These are phyloP conservation scores for Adansonia grandidieri DNA, from an alignment of 441 rosid species.

Conservation along the genomic window DNA sequence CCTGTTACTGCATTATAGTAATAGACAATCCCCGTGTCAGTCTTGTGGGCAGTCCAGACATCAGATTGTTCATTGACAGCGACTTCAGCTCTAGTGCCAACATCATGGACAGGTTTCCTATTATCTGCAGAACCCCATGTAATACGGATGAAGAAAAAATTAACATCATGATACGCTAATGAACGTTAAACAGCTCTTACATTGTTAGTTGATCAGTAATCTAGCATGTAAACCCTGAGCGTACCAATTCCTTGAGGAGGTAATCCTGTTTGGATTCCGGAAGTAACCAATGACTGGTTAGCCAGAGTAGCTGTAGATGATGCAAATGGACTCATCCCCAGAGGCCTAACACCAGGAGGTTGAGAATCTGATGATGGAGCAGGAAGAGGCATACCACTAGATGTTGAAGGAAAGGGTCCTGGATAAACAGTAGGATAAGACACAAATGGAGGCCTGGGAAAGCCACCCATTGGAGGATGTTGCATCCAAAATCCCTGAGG, in stretches of 20 bases:
- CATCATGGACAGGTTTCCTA: slow-evolving; percentile 50
- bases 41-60: slow-evolving; percentile 96
- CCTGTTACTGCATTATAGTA: slow-evolving; percentile 91
- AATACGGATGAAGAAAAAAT: slow-evolving; percentile 44
- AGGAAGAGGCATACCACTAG: slow-evolving; percentile 50
- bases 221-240: slow-evolving; percentile 73
- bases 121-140: slow-evolving; percentile 56
- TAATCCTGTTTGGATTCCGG: slow-evolving; percentile 51
- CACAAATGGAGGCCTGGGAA: slow-evolving; percentile 62
- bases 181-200: slow-evolving; percentile 64
- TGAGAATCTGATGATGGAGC: slow-evolving; percentile 60
- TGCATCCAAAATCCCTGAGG: slow-evolving; percentile 83
- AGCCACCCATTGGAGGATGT: slow-evolving; percentile 71
- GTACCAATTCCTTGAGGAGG: slow-evolving; percentile 81
- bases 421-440: slow-evolving; percentile 65
- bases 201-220: slow-evolving; percentile 60
- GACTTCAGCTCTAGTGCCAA: slow-evolving; percentile 38
- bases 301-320: slow-evolving; percentile 43
- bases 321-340: slow-evolving; percentile 49
- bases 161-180: slow-evolving; percentile 36
- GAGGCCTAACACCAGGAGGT: slow-evolving; percentile 62
- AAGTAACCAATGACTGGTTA: slow-evolving; percentile 48
- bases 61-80: slow-evolving; percentile 52
- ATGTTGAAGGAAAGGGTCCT: slow-evolving; percentile 61
- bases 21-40: slow-evolving; percentile 78